Conservation (phyloP, 129 eudicot genomes). For the Flaveria linearis region DNA sequence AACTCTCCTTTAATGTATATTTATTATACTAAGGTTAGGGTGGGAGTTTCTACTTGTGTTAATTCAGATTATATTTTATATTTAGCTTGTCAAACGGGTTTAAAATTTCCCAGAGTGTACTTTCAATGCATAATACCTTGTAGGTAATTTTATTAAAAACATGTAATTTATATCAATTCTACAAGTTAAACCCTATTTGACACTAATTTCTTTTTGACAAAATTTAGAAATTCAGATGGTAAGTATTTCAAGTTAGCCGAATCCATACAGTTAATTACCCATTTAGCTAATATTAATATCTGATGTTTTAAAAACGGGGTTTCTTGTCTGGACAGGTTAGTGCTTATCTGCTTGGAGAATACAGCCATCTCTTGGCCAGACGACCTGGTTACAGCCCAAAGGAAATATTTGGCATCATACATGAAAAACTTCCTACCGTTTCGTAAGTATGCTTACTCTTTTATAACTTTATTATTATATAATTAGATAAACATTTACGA, state of each 20-base stretch:
- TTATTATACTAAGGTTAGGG: neutral
- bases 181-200: neutral
- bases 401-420: conserved; percentile 80
- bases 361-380: conserved; percentile 93
- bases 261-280: neutral
- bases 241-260: neutral
- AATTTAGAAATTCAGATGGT: neutral
- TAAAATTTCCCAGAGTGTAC: neutral
- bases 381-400: conserved; percentile 92
- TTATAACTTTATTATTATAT: neutral
- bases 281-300: conserved; percentile 20
- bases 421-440: conserved; percentile 95
- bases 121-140: neutral
- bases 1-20: conserved; percentile 13
- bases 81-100: neutral
- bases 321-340: conserved; percentile 61
- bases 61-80: conserved; percentile 3
- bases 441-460: conserved; percentile 56
- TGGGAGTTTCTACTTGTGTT: neutral
- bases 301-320: conserved; percentile 7
- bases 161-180: neutral
- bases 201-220: neutral
- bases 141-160: neutral
- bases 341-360: conserved; percentile 97
- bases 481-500: conserved; percentile 6